Conservation (phyloP, 2,329 filamentous ascomycete species). For the Myriosclerotinia scirpicola region DNA sequence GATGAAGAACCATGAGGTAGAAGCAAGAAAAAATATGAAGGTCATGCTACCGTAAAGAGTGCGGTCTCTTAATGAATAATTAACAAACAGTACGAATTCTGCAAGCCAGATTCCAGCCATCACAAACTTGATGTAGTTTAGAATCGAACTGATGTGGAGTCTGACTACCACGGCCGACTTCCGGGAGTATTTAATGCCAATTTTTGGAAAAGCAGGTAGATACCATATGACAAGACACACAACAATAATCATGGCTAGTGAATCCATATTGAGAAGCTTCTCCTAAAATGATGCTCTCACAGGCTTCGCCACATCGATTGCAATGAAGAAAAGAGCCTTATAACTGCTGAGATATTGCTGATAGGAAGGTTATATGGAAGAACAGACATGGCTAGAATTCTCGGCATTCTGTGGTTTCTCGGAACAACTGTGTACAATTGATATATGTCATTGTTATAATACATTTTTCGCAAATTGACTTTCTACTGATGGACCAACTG, state of each 20-base stretch:
- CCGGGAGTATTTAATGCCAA: conserved; percentile 30
- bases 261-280: not conserved
- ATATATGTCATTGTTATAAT: conserved; percentile 35
- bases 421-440: conserved; percentile 32
- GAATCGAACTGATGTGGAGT: conserved; percentile 34
- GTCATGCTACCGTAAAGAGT: conserved; percentile 41
- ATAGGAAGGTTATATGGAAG: conserved; percentile 42
- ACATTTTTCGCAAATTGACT: conserved; percentile 41
- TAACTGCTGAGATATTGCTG: conserved; percentile 41
- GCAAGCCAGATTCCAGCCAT: conserved; percentile 20
- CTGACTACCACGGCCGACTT: conserved; percentile 38
- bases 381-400: not conserved
- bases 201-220: conserved; percentile 35
- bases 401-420: not conserved
- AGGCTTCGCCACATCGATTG: not conserved
- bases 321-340: conserved; percentile 42
- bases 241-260: conserved; percentile 27
- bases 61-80: not conserved
- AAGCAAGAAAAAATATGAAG: conserved; percentile 40
- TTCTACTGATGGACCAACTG: conserved; percentile 36
- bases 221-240: conserved; percentile 27
- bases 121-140: conserved; percentile 31
- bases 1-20: conserved; percentile 43
- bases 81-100: not conserved
- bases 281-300: not conserved